A percentile compares a stretch with the other conserved stretches of the same genome.
Conservation (phyloP, 1,284 basidiomycete genomes). For the Ustilago cynodontis region DNA sequence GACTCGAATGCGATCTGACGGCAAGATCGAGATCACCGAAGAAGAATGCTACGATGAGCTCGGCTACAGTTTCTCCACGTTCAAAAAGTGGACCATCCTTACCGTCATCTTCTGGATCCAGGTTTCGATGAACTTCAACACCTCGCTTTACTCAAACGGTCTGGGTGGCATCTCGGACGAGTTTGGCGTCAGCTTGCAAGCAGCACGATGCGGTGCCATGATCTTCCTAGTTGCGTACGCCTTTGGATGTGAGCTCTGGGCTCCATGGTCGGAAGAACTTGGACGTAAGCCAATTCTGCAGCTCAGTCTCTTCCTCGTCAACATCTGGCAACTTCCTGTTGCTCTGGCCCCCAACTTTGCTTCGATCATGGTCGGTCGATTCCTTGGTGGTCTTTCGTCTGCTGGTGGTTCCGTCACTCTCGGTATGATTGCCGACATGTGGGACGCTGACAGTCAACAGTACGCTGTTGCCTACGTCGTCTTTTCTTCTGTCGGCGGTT, state of each 20-base stretch:
- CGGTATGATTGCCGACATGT: constrained; percentile 69
- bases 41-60: constrained; percentile 51
- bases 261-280: constrained; percentile 69
- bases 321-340: constrained; percentile 63
- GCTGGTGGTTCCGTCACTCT: constrained; percentile 72
- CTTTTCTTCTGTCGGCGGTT: constrained; percentile 69
- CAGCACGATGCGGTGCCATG: constrained; percentile 67
- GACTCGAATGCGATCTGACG: constrained; percentile 40
- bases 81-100: constrained; percentile 70
- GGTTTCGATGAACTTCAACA: constrained; percentile 70
- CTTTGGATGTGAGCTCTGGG: constrained; percentile 68
- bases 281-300: constrained; percentile 68
- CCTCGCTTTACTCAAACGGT: constrained; percentile 69
- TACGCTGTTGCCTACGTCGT: constrained; percentile 68
- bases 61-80: constrained; percentile 62
- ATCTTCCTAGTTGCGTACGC: constrained; percentile 71
- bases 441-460: constrained; percentile 67
- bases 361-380: constrained; percentile 69
- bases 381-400: constrained; percentile 68
- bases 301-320: constrained; percentile 68
- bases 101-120: constrained; percentile 70
- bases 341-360: constrained; percentile 65
- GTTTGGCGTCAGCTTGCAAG: constrained; percentile 69
- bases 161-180: constrained; percentile 61
- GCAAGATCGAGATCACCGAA: constrained; percentile 51